Evolutionary conservation across 495 filamentous ascomycete species (phyloP), one percentile per base, ranked within the genome.

Genomic region (Hypomontagnella submonticulosa): DNA sequence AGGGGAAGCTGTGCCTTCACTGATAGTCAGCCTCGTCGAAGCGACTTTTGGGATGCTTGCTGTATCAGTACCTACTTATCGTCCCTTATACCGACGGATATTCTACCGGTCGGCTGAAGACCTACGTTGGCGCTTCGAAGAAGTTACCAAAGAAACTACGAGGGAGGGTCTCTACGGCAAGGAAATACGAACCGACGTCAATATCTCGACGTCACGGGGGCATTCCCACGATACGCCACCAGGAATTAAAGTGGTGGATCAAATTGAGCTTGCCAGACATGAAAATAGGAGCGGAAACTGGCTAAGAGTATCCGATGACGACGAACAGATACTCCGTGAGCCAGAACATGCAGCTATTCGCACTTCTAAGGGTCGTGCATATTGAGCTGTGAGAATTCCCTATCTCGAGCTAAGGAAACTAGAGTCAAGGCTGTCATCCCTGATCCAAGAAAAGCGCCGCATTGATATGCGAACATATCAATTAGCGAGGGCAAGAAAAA

Each of bases 251-350:
- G 58, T 67, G 38, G 57, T 53, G 8, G 61, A 67, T 38, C 52
- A 67, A 34, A 61, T 67, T 30, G 64, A 67, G 47, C 53, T 67
- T 7, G 53, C 57, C 13, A 43, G 46, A 13, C 64, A 67, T 18
- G 37, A 42, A 2, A 62, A 47, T 38, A 44, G 57, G 40, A 57
- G 46, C 33, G 57, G 64, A 30, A 40, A 16, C 19, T 67, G 64
- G 64, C 52, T 67, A 3, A 43, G 46, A 18, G 57, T 67, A 18
- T 47, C 20, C 5, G 64, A 67, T n/a, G 64, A 67, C 10, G 64
- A 57, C 1, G 57, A 62, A 27, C 23, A 27, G 23, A 27, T 3
- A 6, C 23, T 27, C 3, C 6, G 6, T 27, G 23, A 27, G 23
- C 23, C 23, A 27, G 23, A 2, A 2, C 23, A 27, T 27, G 23